Base-by-base conservation (phyloP, 78 protist species). In the Dictyostelium citrinum region DNA sequence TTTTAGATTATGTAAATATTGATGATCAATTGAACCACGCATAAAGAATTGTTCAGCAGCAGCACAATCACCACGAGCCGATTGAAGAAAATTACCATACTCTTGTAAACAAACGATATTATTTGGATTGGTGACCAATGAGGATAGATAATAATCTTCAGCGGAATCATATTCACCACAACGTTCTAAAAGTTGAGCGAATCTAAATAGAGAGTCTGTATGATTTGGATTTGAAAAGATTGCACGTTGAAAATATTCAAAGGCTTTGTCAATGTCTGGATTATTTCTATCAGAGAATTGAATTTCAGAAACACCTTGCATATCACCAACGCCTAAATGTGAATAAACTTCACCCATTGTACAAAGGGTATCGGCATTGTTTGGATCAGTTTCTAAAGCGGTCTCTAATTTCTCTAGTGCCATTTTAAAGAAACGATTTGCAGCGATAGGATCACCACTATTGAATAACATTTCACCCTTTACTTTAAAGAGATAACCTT, bases 311-410 rank as follows among this genome's bases (percentile, higher is more conserved):
- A 92, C 82, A 27, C 81, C 79, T 29, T 79, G 91, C 33, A 76
- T 22, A 24, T 68, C 82, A 49, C 96, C 93, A 12, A 74, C 76
- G 3, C 90, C 90, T 4, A 85, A 35, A 51, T 51, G 96, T 14
- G 85, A 35, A 20, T 75, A 71, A 5, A 88, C 92, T 17, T 94
- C 96, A 68, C 94, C 93, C 75, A 77, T 75, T 11, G 91, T 88
- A 33, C 94, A 94, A 20, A 94, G 83, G 0, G 90, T 78, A 31
- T 78, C 70, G 0, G 92, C 64, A 31, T 94, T 94, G 37, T 88
- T 94, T 27, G 96, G 96, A 33, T 94, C 96, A 6, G 96, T 78
- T 27, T 94, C 93, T n/a, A 94, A 51, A 22, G 96, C 88, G 14
- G 81, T 90, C 1, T 71, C 90, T 3, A 94, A 27, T 29, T 88